phyloP scores from a whole-genome alignment of 148 eudicot genomes.

The Rhododendron mucronatum region DNA sequence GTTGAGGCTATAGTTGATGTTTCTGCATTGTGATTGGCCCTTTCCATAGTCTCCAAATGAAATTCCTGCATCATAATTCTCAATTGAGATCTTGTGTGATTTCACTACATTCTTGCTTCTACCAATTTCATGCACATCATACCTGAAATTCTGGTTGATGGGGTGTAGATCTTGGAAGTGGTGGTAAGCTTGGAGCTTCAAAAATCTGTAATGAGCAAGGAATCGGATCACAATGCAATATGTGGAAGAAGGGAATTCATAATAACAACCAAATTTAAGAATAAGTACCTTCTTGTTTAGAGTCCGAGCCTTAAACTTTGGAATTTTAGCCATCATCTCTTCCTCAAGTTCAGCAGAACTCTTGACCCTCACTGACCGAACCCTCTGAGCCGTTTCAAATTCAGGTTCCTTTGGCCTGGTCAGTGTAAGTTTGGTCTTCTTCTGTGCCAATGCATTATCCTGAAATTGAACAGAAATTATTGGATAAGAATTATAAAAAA shows the following conservation, averaged over 20 bases:
- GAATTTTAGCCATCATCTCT: constrained; percentile 97
- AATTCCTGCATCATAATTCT: constrained; percentile 46
- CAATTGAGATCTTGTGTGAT: neutral
- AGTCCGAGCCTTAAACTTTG: constrained; percentile 90
- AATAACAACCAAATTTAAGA: neutral
- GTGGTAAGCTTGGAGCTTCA: constrained; percentile 65
- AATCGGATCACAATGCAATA: constrained; percentile 1
- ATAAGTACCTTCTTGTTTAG: constrained; percentile 68
- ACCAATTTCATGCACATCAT: neutral
- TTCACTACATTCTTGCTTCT: neutral
- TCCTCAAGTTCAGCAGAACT: constrained; percentile 94
- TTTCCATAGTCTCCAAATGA: constrained; percentile 76
- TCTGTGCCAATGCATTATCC: constrained; percentile 34
- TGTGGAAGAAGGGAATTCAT: neutral
- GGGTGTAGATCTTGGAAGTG: constrained; percentile 64
- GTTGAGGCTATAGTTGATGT: constrained; percentile 60
- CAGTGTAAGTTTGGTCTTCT: constrained; percentile 56
- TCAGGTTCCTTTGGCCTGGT: constrained; percentile 95
- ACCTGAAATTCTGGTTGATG: constrained; percentile 82
- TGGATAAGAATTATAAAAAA: neutral
- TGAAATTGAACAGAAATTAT: constrained; percentile 20
- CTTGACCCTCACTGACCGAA: constrained; percentile 61
- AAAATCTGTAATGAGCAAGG: constrained; percentile 47
- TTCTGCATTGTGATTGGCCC: constrained; percentile 72
- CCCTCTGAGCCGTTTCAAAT: constrained; percentile 80